Percentiles rank a stretch among this genome's conserved stretches.
Evolutionary conservation across 2,329 filamentous ascomycete genomes (phyloP).

Genomic region (Monilinia vaccinii-corymbosi): DNA sequence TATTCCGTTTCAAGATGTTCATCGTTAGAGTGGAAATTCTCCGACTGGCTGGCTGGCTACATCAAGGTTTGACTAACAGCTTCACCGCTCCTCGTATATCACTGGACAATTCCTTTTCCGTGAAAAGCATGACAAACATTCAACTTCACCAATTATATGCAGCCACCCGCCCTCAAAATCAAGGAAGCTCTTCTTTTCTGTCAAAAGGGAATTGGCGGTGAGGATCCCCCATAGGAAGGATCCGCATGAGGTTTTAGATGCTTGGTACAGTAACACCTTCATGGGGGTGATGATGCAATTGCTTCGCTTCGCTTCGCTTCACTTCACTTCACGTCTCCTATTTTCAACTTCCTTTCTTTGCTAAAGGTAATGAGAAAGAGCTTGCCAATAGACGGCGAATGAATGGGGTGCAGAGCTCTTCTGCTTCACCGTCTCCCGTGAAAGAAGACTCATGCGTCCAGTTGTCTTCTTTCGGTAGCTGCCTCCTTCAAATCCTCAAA

Average conservation of each 20-base stretch:
- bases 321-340: not conserved
- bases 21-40: constrained; percentile 20
- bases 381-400: not conserved
- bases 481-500: not conserved
- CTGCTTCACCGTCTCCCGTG: not conserved
- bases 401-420: not conserved
- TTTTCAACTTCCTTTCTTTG: not conserved
- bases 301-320: not conserved
- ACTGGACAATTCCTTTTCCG: constrained; percentile 16
- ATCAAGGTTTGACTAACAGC: constrained; percentile 11
- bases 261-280: not conserved
- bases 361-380: not conserved
- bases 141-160: too few relatives aligned
- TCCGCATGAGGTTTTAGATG: constrained; percentile 12
- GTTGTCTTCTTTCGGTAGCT: not conserved
- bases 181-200: not conserved
- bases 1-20: constrained; percentile 14
- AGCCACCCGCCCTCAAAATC: constrained; percentile 19
- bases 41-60: constrained; percentile 11
- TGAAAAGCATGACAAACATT: too few relatives aligned
- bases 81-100: constrained; percentile 14
- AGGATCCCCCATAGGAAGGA: constrained; percentile 15
- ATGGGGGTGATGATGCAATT: not conserved
- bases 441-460: not conserved
- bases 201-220: constrained; percentile 25